These are phyloP conservation scores for Gentiana macrophylla DNA, from an alignment of 257 asterid genomes.

Conservation along the genomic window DNA sequence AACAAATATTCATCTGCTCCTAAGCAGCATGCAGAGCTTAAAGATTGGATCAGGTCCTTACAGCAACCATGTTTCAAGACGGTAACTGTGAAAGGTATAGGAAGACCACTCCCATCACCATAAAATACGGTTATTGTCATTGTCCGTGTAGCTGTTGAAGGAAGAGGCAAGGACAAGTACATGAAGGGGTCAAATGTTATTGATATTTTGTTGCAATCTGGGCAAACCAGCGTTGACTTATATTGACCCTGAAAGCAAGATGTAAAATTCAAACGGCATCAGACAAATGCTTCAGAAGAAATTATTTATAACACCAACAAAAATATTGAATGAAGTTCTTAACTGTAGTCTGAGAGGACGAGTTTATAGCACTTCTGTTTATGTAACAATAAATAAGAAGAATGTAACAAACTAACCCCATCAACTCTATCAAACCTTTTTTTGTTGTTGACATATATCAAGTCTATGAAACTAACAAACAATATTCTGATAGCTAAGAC, in stretches of 20 bases:
- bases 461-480: no score
- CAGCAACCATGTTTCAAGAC: conserved; percentile 67
- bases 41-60: conserved; percentile 71
- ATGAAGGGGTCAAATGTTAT: conserved; percentile 96
- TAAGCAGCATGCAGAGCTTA: conserved; percentile 60
- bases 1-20: conserved; percentile 66
- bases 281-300: background rate
- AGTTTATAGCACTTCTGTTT: no score
- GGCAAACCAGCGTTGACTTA: conserved; percentile 92
- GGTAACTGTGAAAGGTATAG: conserved; percentile 83
- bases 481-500: no score
- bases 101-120: conserved; percentile 87
- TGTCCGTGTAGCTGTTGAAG: conserved; percentile 74
- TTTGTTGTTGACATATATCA: no score
- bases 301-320: background rate
- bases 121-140: conserved; percentile 73
- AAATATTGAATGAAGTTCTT: background rate
- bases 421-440: no score
- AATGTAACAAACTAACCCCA: no score
- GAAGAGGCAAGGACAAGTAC: conserved; percentile 93
- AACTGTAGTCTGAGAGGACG: no score
- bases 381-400: no score
- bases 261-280: conserved; percentile 1
- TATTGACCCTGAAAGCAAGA: conserved; percentile 78
- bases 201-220: conserved; percentile 72